Evolutionary conservation across 2,329 filamentous ascomycete genomes (phyloP), one percentile per base, ranked within the genome.

Genomic region (Shiraia sp.): DNA sequence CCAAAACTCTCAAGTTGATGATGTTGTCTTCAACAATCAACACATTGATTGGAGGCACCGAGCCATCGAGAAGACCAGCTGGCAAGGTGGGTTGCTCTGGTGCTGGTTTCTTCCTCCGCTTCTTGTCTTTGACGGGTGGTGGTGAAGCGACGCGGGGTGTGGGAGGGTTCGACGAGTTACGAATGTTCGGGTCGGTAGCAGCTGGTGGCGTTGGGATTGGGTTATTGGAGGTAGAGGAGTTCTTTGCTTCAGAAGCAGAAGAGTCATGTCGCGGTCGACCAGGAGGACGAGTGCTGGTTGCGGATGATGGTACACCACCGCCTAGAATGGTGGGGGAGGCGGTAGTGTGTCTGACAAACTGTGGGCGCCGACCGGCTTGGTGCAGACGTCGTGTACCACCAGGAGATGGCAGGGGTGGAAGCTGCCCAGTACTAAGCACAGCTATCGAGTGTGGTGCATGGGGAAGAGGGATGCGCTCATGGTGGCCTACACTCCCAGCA

Each of bases 21-120:
- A 93, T 90, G 69, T 99, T 99, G 73, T 99, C 93, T 74, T 99
- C 93, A 10, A 99, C 93, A 47, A 99, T 96, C 30, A 99, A 78
- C 6, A 97, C 91, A 57, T 95, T 97, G 73, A 99, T 97, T 1
- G 93, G 92, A 6, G 93, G 93, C 1, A 97, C 90, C 1, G 85
- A 85, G 39, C 85, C 86, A 55, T 92, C 90, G 19, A 95, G 79
- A 24, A 69, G 54, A 22, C 81, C 84, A 3, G 84, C 76, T 17
- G 80, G 79, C 46, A 86, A 62, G 25, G 64, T 65, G 36, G 59
- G 62, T 10, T 58, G 32, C 42, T 61, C 65, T 34, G 53, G 49
- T 32, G 63, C 63, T 45, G 67, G 75, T 1, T 75, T 63, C 45
- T 73, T 69, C 31, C 72, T 72, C 14, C 75, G 72, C 19, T 65